These are phyloP conservation scores for Vitis hybrid DNA, from an alignment of 177 flowering plant species.

Conservation along the genomic window DNA sequence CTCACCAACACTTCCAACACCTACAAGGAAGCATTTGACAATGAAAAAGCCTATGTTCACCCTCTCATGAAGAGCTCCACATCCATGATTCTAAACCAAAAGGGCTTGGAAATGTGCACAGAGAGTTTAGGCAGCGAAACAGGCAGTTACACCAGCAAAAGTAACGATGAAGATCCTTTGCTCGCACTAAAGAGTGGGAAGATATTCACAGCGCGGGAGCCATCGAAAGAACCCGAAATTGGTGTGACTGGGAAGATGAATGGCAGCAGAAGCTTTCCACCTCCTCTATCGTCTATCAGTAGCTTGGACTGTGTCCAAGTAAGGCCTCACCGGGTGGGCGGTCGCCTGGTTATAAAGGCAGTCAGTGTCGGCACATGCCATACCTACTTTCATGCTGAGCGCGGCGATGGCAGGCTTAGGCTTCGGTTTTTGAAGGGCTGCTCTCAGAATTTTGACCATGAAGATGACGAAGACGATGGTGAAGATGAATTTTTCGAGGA, in stretches of 20 bases:
- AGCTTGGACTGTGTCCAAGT: slow-evolving; percentile 30
- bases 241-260: slow-evolving; percentile 10
- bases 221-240: neutral
- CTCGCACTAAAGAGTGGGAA: slow-evolving; percentile 12
- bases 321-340: slow-evolving; percentile 57
- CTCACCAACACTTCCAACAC: slow-evolving; percentile 10
- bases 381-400: slow-evolving; percentile 44
- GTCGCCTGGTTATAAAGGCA: slow-evolving; percentile 54
- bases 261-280: slow-evolving; percentile 35
- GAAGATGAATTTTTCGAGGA: slow-evolving; percentile 2
- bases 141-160: slow-evolving; percentile 38
- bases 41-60: slow-evolving; percentile 43
- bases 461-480: neutral
- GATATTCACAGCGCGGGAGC: slow-evolving; percentile 1
- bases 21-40: slow-evolving; percentile 3
- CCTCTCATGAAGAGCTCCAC: slow-evolving; percentile 45
- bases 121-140: slow-evolving; percentile 75
- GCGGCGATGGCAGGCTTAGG: slow-evolving; percentile 52
- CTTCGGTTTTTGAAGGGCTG: slow-evolving; percentile 25
- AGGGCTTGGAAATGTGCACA: slow-evolving; percentile 78
- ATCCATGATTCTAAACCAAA: slow-evolving; percentile 32
- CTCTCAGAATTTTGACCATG: neutral
- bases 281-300: slow-evolving; percentile 49
- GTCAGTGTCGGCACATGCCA: slow-evolving; percentile 20
- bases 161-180: slow-evolving; percentile 23